Evolutionary conservation across 2,329 filamentous ascomycete genomes (phyloP).

Genomic region (Anthostomella pinea): DNA sequence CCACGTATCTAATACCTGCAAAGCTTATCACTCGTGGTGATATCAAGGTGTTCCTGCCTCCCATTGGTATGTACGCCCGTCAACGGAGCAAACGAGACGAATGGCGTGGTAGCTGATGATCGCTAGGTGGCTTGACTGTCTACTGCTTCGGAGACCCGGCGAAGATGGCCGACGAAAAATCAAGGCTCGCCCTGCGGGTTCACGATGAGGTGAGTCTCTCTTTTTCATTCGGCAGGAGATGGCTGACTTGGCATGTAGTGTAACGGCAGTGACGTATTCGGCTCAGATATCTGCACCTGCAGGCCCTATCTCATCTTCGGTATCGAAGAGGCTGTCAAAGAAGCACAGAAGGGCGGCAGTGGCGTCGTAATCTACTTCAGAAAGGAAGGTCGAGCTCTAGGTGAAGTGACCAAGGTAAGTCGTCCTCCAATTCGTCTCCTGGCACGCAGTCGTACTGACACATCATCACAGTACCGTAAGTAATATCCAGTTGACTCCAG

Average conservation of each 20-base stretch:
- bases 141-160: conserved; percentile 96
- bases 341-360: conserved; percentile 89
- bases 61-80: conserved; percentile 65
- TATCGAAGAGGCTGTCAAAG: conserved; percentile 95
- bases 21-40: conserved; percentile 86
- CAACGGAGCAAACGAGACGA: neutral
- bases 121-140: conserved; percentile 76
- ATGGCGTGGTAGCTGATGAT: conserved; percentile 16
- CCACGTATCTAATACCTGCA: conserved; percentile 20
- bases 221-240: conserved; percentile 7
- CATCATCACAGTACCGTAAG: conserved; percentile 45
- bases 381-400: conserved; percentile 91
- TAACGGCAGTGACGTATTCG: conserved; percentile 96
- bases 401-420: conserved; percentile 90
- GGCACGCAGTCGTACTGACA: conserved; percentile 27
- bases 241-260: conserved; percentile 48
- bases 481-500: too few relatives aligned
- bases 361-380: conserved; percentile 98
- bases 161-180: conserved; percentile 86
- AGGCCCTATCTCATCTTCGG: conserved; percentile 94
- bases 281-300: conserved; percentile 96
- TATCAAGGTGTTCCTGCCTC: conserved; percentile 92
- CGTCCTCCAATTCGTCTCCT: conserved; percentile 7
- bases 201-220: conserved; percentile 56
- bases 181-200: conserved; percentile 77